Base-by-base conservation (phyloP, 2,329 filamentous ascomycete genomes). In the Peltaster fructicola region DNA sequence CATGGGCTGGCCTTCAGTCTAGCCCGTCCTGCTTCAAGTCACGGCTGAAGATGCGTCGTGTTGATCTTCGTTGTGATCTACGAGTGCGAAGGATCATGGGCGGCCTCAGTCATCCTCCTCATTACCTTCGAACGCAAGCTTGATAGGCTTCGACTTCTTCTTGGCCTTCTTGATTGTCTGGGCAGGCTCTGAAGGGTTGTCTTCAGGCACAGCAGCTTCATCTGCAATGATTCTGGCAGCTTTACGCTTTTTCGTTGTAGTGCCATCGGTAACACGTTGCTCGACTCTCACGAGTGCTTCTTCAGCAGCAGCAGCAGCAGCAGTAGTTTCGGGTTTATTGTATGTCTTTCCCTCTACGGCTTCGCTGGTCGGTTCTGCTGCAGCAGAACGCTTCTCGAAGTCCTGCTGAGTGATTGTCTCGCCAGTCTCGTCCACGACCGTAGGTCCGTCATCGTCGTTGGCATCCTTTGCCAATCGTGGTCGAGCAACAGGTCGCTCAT, bases 391-490 rank as follows among this genome's bases (percentile, higher is more conserved):
- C 9, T 52, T 53, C 16, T 60, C 54, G 28, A 60, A 58, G 22
- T 64, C 57, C n/a, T 52, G 53, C 39, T 53, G 63, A 33, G 39
- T 68, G 37, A 52, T 49, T 22, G 73, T 63, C 15, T 73, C 62
- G 27, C 79, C 74, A 24, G 69, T 75, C 4, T 65, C 59, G 44
- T 81, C 77, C 36, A 85, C 67, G 4, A 88, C 68, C 0, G 80
- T 61, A 0, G 79, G 79, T 24, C 62, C 73, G 46, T 85, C 78
- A 37, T 85, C 78, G 8, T 74, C 75, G 31, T 81, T 70, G 19
- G 73, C 72, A 37, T 73, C 70, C 30, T 56, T 66, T 9, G 34
- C 48, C 40, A 40, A 65, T 38, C 51, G 57, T 22, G 56, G 57
- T 24, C 57, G 50, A 7, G 55, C 50, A 12, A 56, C 39, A 7